Evolutionary conservation across 306 rosid species (phyloP).

Genomic region (Castanea sativa): DNA sequence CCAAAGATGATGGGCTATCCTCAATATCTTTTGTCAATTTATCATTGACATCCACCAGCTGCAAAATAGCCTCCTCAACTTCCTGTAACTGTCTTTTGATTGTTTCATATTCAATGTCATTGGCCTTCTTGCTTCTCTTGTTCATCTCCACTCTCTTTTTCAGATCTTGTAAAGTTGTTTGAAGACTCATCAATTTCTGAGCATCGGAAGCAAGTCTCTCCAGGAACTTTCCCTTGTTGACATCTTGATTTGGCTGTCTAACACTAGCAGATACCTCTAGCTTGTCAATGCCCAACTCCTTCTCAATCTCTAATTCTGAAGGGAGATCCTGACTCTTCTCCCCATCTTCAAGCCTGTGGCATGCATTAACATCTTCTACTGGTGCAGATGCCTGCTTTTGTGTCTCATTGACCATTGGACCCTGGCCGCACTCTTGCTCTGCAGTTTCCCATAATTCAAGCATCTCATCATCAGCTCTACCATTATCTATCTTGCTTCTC

Average conservation of each 20-base stretch:
- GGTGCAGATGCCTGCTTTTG: conserved; percentile 40
- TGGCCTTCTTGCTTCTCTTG: conserved; percentile 50
- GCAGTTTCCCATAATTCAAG: conserved; percentile 90
- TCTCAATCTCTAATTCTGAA: conserved; percentile 61
- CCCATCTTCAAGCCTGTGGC: conserved; percentile 35
- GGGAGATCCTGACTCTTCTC: conserved; percentile 39
- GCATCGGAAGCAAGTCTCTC: conserved; percentile 77
- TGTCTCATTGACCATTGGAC: conserved; percentile 22
- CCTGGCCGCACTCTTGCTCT: conserved; percentile 44
- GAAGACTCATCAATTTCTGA: conserved; percentile 57
- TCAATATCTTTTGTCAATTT: conserved; percentile 58
- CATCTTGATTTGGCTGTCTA: conserved; percentile 45
- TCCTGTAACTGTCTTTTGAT: conserved; percentile 71
- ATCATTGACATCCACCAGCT: conserved; percentile 54
- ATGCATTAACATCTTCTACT: conserved; percentile 28
- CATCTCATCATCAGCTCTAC: conserved; percentile 75
- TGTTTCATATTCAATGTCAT: conserved; percentile 47
- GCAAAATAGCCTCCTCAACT: conserved; percentile 66
- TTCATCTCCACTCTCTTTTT: conserved; percentile 55
- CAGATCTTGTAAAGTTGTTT: conserved; percentile 55
- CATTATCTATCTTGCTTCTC: conserved; percentile 50
- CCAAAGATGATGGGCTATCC: conserved; percentile 42
- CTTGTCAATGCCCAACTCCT: conserved; percentile 76
- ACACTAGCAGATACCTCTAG: conserved; percentile 48
- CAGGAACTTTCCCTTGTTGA: conserved; percentile 60